These are phyloP conservation scores for Solanum tarijense DNA, from an alignment of 257 asterid species.

Conservation along the genomic window DNA sequence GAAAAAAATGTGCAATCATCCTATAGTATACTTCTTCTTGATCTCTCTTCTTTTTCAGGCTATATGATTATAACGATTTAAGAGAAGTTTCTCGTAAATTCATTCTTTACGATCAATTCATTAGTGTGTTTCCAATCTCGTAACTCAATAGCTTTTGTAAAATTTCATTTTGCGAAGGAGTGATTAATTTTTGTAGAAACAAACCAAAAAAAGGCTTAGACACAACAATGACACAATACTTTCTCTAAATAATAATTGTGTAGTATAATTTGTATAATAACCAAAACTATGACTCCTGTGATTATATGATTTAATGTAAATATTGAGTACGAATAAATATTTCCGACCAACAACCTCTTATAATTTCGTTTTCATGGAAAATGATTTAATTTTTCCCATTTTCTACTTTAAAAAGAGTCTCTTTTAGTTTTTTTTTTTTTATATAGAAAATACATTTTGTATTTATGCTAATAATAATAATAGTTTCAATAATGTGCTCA, in stretches of 20 bases:
- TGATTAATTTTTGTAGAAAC: background rate
- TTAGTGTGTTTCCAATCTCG: background rate
- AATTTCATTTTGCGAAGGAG: background rate
- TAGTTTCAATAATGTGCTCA: background rate
- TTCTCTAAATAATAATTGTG: background rate
- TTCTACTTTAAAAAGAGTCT: background rate
- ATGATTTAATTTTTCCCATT: background rate
- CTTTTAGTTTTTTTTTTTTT: background rate
- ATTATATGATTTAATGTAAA: background rate
- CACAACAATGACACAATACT: background rate
- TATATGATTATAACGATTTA: background rate
- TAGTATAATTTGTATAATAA: background rate
- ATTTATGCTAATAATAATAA: background rate
- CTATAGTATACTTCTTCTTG: background rate
- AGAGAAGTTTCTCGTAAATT: background rate
- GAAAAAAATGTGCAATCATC: background rate
- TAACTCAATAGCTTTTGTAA: background rate
- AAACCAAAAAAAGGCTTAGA: background rate
- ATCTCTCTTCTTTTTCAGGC: background rate
- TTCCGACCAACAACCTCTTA: background rate
- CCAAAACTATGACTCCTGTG: background rate
- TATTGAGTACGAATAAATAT: background rate
- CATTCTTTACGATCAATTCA: background rate
- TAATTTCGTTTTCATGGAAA: background rate
- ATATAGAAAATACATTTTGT: background rate